Evolutionary conservation across 2,329 filamentous ascomycete species (phyloP).

Genomic region (Akanthomyces dipterigenus): DNA sequence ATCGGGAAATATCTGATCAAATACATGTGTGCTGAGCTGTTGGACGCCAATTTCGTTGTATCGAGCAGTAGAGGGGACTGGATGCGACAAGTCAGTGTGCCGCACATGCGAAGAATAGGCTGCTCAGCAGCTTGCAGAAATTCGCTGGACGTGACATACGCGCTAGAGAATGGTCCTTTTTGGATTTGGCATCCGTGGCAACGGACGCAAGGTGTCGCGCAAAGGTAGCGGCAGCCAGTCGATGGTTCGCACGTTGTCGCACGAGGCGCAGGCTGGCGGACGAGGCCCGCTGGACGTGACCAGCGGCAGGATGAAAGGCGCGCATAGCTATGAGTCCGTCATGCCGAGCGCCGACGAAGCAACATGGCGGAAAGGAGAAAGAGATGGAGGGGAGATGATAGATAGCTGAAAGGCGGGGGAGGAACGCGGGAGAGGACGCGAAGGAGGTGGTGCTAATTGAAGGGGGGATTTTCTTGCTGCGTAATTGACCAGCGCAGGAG

Average conservation of each 20-base stretch:
- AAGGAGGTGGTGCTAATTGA: background rate
- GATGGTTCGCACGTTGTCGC: slow-evolving; percentile 38
- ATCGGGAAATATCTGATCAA: slow-evolving; percentile 71
- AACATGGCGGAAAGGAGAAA: slow-evolving; percentile 18
- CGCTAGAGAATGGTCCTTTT: slow-evolving; percentile 25
- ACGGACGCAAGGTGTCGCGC: slow-evolving; percentile 39
- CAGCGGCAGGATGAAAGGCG: slow-evolving; percentile 24
- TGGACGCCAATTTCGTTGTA: slow-evolving; percentile 94
- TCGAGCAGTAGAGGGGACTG: slow-evolving; percentile 53
- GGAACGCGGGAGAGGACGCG: background rate
- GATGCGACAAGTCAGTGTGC: slow-evolving; percentile 12
- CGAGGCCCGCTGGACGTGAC: slow-evolving; percentile 34
- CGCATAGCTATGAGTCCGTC: slow-evolving; percentile 15
- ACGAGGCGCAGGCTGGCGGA: slow-evolving; percentile 44
- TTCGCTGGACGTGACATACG: slow-evolving; percentile 27
- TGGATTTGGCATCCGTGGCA: slow-evolving; percentile 12
- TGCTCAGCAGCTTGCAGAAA: background rate
- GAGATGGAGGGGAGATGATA: background rate
- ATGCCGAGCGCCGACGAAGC: slow-evolving; percentile 16
- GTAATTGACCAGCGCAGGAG: background rate
- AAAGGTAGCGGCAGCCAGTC: slow-evolving; percentile 28
- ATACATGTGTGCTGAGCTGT: slow-evolving; percentile 78
- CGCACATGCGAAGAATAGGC: background rate
- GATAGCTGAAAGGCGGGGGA: background rate
- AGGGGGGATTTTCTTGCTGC: background rate